Conservation (phyloP, 306 rosid genomes). For the Astragalus membranaceus region DNA sequence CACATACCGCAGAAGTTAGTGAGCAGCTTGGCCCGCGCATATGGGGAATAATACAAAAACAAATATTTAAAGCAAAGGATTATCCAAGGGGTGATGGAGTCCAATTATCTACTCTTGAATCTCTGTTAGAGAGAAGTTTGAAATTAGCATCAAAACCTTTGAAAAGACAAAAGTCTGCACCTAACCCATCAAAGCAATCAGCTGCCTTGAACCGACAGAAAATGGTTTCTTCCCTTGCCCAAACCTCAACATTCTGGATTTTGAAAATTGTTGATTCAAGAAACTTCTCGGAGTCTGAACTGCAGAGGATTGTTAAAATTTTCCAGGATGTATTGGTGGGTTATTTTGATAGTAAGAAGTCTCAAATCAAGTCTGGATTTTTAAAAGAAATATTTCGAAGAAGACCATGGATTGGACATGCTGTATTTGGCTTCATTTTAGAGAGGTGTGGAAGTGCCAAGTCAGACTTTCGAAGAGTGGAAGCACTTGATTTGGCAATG, state of each 20-base stretch:
- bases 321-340: constrained; percentile 46
- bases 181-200: constrained; percentile 52
- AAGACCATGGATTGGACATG: constrained; percentile 75
- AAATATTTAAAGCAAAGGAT: constrained; percentile 74
- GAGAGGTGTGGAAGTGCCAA: constrained; percentile 61
- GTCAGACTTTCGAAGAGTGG: constrained; percentile 74
- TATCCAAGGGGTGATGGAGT: constrained; percentile 71
- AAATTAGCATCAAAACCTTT: constrained; percentile 79
- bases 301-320: constrained; percentile 49
- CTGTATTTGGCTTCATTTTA: constrained; percentile 51
- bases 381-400: constrained; percentile 71
- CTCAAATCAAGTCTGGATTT: constrained; percentile 69
- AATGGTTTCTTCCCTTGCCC: constrained; percentile 63
- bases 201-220: constrained; percentile 61
- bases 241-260: constrained; percentile 81
- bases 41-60: constrained; percentile 83
- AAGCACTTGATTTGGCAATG: constrained; percentile 64
- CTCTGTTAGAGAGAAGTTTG: constrained; percentile 68
- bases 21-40: constrained; percentile 93
- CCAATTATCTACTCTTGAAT: constrained; percentile 60
- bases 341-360: constrained; percentile 65
- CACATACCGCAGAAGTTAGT: constrained; percentile 77
- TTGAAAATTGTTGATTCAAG: constrained; percentile 69
- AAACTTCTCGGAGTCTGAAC: constrained; percentile 43
- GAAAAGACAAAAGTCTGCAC: constrained; percentile 56